Evolutionary conservation across 2,329 filamentous ascomycete species (phyloP).

Genomic region (Colletotrichum incanum): DNA sequence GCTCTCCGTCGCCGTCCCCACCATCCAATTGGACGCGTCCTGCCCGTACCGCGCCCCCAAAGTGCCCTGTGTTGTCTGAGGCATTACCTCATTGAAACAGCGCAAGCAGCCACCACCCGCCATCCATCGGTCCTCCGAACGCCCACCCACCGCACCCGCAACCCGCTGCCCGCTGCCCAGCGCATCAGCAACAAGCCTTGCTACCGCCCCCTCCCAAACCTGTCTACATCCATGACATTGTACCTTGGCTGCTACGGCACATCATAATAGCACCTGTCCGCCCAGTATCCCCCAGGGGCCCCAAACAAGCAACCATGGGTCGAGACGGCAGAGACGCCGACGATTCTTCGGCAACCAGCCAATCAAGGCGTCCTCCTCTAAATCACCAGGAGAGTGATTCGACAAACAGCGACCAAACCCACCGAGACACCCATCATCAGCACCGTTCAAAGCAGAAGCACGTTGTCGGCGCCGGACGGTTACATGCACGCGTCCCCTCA

Average conservation of each 20-base stretch:
- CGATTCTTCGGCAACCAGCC: conserved; percentile 64
- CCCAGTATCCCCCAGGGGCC: conserved; percentile 1
- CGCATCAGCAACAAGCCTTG: conserved; percentile 33
- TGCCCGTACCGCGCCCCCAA: neutral
- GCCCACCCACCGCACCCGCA: neutral
- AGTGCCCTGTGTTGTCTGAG: conserved; percentile 1
- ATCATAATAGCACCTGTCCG: conserved; percentile 4
- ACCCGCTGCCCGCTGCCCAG: conserved; percentile 5
- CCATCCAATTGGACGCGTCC: conserved; percentile 26
- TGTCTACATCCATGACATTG: conserved; percentile 23
- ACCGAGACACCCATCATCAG: conserved; percentile 49
- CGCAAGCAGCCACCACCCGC: conserved; percentile 23
- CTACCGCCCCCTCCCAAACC: conserved; percentile 23
- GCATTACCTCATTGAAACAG: conserved; percentile 40
- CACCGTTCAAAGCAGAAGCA: conserved; percentile 56
- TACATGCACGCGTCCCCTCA: conserved; percentile 68
- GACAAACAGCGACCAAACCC: conserved; percentile 53
- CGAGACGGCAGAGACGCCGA: conserved; percentile 62
- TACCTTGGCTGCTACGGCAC: conserved; percentile 12
- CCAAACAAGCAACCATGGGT: conserved; percentile 53
- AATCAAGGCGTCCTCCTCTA: conserved; percentile 69
- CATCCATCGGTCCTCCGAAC: conserved; percentile 33
- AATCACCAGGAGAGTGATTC: conserved; percentile 56
- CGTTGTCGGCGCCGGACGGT: conserved; percentile 61
- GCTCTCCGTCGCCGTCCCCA: neutral